A percentile compares a stretch with the other conserved stretches of the same genome.
Conservation (phyloP, 495 filamentous ascomycete genomes). For the Schizothecium vesticola region DNA sequence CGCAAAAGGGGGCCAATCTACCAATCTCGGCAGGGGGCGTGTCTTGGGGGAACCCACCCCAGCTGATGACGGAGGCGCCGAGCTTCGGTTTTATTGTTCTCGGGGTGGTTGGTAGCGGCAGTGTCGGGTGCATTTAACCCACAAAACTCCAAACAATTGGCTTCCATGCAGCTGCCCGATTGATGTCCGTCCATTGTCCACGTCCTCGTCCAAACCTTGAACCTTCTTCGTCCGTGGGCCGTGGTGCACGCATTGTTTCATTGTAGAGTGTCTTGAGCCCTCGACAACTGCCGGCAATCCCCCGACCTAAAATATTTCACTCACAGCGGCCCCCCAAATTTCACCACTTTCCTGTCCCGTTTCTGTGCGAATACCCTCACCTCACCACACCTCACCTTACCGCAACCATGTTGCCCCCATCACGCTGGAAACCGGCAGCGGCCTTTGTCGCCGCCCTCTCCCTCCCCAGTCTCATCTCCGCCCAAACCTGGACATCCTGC, state of each 20-base stretch:
- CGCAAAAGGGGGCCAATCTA: neutral
- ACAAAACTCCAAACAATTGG: constrained; percentile 8
- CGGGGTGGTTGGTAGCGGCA: constrained; percentile 11
- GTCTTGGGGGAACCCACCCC: neutral
- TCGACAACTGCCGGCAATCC: neutral
- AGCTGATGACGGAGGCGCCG: neutral
- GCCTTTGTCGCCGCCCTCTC: constrained; percentile 8
- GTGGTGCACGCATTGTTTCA: constrained; percentile 13
- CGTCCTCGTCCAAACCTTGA: neutral
- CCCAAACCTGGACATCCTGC: constrained; percentile 33
- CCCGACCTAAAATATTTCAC: neutral
- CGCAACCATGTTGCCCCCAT: constrained; percentile 3
- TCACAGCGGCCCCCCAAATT: neutral
- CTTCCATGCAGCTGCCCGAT: constrained; percentile 13
- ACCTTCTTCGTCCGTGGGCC: neutral
- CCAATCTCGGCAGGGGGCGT: neutral
- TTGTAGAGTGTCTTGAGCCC: neutral
- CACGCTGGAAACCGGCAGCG: constrained; percentile 18
- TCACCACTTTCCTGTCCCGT: neutral
- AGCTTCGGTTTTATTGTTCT: neutral
- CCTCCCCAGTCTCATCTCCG: constrained; percentile 14
- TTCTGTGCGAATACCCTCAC: neutral
- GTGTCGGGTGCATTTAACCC: constrained; percentile 11
- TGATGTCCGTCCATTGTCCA: neutral
- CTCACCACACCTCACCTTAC: neutral